phyloP scores from a whole-genome alignment of 306 rosid genomes.

The Cucumis sativus region DNA sequence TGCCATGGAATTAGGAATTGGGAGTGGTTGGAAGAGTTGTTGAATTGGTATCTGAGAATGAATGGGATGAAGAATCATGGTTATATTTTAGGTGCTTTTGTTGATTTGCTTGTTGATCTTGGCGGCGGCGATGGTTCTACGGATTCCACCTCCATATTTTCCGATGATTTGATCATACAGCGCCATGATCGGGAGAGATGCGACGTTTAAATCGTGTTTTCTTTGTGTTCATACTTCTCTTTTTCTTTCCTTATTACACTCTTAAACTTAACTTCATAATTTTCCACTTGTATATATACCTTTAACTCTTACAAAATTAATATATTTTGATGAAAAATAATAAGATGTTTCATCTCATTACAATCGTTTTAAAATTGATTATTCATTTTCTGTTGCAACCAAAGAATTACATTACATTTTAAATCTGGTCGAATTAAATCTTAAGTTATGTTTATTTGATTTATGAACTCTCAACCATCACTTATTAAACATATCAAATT shows the following conservation, averaged over 20 bases:
- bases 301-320: no score
- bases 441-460: no score
- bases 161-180: not conserved
- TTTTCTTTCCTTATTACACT: not conserved
- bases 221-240: not conserved
- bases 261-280: not conserved
- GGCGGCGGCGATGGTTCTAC: slow-evolving; percentile 1
- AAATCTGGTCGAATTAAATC: no score
- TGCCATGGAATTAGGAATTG: slow-evolving; percentile 51
- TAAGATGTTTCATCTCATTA: no score
- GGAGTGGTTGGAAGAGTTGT: slow-evolving; percentile 54
- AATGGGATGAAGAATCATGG: slow-evolving; percentile 59
- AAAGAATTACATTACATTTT: no score
- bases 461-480: no score
- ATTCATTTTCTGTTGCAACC: no score
- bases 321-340: no score
- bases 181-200: not conserved
- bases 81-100: slow-evolving; percentile 58
- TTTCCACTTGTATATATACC: no score
- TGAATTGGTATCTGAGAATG: slow-evolving; percentile 55
- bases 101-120: slow-evolving; percentile 44
- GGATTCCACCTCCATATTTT: not conserved
- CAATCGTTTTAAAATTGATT: no score
- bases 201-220: not conserved
- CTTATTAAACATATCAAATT: no score